A percentile compares a stretch with the other conserved stretches of the same genome.
These are phyloP conservation scores for Fusarium brachygibbosum DNA, from an alignment of 2,329 filamentous ascomycete genomes.

Conservation along the genomic window DNA sequence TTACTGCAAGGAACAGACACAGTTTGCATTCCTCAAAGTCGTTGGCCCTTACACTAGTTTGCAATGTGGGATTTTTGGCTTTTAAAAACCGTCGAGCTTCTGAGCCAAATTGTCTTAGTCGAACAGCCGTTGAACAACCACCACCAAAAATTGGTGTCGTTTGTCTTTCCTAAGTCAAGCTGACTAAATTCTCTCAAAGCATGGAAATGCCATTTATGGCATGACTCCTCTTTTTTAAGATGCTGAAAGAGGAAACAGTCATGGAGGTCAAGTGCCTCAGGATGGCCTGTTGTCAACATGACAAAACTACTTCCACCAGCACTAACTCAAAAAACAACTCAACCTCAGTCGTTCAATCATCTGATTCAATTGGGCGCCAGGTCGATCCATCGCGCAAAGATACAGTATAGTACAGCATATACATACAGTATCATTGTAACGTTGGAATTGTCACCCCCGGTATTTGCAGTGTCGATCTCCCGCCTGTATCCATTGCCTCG, in stretches of 20 bases:
- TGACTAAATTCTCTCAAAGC: slow-evolving; percentile 10
- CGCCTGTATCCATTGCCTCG: slow-evolving; percentile 25
- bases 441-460: slow-evolving; percentile 16
- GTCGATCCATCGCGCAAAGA: slow-evolving; percentile 3
- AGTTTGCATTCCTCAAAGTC: slow-evolving; percentile 11
- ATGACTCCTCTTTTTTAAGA: background rate
- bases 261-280: background rate
- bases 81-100: slow-evolving; percentile 30
- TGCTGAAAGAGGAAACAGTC: background rate
- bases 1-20: slow-evolving; percentile 30
- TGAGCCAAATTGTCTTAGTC: slow-evolving; percentile 3
- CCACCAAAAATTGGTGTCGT: slow-evolving; percentile 9
- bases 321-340: background rate
- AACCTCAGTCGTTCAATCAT: background rate
- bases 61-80: background rate
- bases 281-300: background rate
- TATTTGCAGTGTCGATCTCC: slow-evolving; percentile 44
- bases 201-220: background rate
- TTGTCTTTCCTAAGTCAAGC: slow-evolving; percentile 10
- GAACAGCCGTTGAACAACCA: slow-evolving; percentile 18
- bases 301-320: background rate
- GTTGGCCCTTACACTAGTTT: slow-evolving; percentile 31
- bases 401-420: background rate
- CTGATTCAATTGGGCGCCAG: slow-evolving; percentile 2
- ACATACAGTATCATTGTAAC: background rate